Base-by-base conservation (phyloP, 257 asterid species). In the Ocimum tenuiflorum region DNA sequence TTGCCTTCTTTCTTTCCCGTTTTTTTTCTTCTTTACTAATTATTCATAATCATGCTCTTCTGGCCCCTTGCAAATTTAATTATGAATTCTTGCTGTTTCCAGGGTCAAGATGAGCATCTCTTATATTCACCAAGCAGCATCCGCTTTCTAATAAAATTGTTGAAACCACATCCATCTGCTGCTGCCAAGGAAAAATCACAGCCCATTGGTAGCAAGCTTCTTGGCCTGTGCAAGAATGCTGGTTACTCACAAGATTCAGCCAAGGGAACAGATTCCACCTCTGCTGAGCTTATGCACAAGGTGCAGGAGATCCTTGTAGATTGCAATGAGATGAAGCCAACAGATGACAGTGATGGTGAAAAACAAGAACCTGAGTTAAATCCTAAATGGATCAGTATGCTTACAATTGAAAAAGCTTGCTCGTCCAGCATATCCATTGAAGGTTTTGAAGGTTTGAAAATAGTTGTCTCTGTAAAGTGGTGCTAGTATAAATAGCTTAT, bases 381-480 rank as follows among this genome's bases (percentile, higher is more conserved):
- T 73, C 85, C 94, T 50, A 83, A 74, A 73, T 88, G 96, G 94
- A 75, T 88, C 75, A 74, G 86, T 66, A 71, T 88, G 78, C 87
- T 88, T 60, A 79, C 84, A 57, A 82, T 88, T 79, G 94, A 86
- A 82, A 88, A 88, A 77, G 91, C 96, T 63, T 86, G 88, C 82
- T 48, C 81, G 52, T 83, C 96, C 52, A 78, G 77, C 10, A 52
- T 83, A 45, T 85, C 89, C 49, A 80, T 85, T 11, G 65, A 59
- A 59, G 65, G 65, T 59, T 38, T 59, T 56, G 96, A 83, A 88
- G 96, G 96, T 86, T 55, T 43, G 47, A 13, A 69, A 39, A 27
- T 69, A 19, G 22, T 57, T 54, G 6, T 57, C 19, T 1, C 38
- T 57, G 62, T 65, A 18, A 63, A 48, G 41, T 50, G 9, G 20